These are phyloP conservation scores for Anisodus acutangulus DNA, from an alignment of 257 asterid species.

Conservation along the genomic window DNA sequence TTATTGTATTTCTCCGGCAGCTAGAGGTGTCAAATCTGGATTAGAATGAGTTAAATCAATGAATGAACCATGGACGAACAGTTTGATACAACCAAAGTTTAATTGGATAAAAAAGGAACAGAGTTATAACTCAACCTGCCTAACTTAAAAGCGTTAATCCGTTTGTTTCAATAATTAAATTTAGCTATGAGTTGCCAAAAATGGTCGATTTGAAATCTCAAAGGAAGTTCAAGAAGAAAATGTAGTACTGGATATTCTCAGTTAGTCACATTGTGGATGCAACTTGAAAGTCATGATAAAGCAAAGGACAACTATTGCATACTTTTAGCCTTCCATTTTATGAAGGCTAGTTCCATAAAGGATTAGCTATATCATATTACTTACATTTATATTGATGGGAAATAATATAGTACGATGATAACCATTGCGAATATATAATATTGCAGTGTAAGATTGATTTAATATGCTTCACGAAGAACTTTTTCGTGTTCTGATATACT, in stretches of 20 bases:
- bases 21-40: not conserved
- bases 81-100: too few relatives aligned
- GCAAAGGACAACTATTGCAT: not conserved
- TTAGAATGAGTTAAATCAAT: not conserved
- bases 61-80: not conserved
- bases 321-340: not conserved
- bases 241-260: conserved; percentile 2
- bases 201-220: conserved; percentile 63
- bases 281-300: too few relatives aligned
- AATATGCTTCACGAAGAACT: not conserved
- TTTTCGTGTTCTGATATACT: not conserved
- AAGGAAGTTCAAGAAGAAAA: conserved; percentile 62
- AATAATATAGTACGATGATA: too few relatives aligned
- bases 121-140: not conserved
- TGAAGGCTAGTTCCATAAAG: too few relatives aligned
- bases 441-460: not conserved
- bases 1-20: not conserved
- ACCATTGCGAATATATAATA: not conserved
- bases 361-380: too few relatives aligned
- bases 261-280: too few relatives aligned
- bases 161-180: too few relatives aligned
- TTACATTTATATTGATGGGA: too few relatives aligned
- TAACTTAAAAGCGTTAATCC: too few relatives aligned
- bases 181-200: conserved; percentile 43
- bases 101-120: not conserved